Evolutionary conservation across 148 eudicot genomes (phyloP).

Genomic region (Nepenthes gracilis): DNA sequence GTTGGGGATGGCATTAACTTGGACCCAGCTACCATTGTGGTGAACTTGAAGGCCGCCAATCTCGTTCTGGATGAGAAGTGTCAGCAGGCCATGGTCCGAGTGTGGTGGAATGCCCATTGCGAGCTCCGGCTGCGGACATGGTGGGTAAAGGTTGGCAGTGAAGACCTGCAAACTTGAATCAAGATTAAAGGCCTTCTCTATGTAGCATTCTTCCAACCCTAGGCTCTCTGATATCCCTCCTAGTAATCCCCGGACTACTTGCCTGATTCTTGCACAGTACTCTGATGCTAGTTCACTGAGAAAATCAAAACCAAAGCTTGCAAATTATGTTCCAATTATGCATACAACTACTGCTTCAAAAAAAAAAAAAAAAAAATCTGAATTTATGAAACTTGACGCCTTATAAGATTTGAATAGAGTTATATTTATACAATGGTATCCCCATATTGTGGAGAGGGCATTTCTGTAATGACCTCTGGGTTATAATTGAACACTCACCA

Average conservation of each 20-base stretch:
- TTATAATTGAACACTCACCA: no score
- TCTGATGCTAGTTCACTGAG: conserved; percentile 18
- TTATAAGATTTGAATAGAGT: no score
- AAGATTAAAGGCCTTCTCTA: conserved; percentile 11
- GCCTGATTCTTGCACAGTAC: conserved; percentile 13
- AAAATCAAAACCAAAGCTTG: background rate
- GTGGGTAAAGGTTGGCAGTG: conserved; percentile 27
- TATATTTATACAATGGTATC: no score
- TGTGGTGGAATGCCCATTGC: conserved; percentile 37
- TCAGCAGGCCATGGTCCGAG: conserved; percentile 37
- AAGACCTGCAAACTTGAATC: conserved; percentile 18
- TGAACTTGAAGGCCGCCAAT: conserved; percentile 29
- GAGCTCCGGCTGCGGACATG: conserved; percentile 33
- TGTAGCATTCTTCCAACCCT: conserved; percentile 20
- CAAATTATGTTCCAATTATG: no score
- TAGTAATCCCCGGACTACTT: conserved; percentile 13
- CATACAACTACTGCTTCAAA: no score
- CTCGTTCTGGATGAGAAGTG: conserved; percentile 22
- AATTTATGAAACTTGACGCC: no score
- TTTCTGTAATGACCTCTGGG: no score
- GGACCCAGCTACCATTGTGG: conserved; percentile 26
- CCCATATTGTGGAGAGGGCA: no score
- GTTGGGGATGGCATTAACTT: conserved; percentile 23
- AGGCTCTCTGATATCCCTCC: conserved; percentile 22
- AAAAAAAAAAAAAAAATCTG: no score